Base-by-base conservation (phyloP, 371 early-diverging fungal genomes). In the Mucor piriformis region DNA sequence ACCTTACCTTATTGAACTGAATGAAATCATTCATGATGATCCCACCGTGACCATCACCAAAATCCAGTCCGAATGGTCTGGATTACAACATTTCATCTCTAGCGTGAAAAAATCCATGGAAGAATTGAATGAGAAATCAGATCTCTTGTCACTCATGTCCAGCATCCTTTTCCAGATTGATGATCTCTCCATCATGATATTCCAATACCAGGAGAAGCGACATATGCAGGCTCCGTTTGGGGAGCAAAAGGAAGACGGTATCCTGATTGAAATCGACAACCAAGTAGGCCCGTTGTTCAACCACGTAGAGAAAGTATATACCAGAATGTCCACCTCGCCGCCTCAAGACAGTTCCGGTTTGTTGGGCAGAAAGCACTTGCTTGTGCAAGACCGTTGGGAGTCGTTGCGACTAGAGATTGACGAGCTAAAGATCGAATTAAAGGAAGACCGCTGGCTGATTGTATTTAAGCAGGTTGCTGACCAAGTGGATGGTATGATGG, bases 401-500 rank as follows among this genome's bases (percentile, higher is more conserved):
- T 61, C 37, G 21, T 43, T 79, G 37, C 64, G 79, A 8, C 12
- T 69, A 1, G 79, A 79, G 35, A 79, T 79, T 15, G 79, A 79
- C 29, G 83, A 79, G 21, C 67, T 82, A 24, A 86, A 83, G 51
- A 64, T 78, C 16, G 86, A 82, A 20, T 61, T 83, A 3, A 84
- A 84, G 49, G 84, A 86, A 54, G 84, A 84, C 48, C 77, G 74
- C 25, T 86, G 86, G 84, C 57, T 84, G 13, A 68, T 72, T 8
- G 82, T 82, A 10, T 86, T 86, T 62, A 73, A 73, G 27, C 83
- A 82, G 40, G 83, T 83, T 3, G 76, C 83, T 5, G 79, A 78
- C 44, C 84, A 86, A 54, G 83, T 82, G 47, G 82, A 80, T 56
- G 76, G 67, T 6, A 84, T 86, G 83, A 83, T 84, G 73, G 82